phyloP scores from a whole-genome alignment of 1,139 yeast species.

The Hansenula lynferdii region DNA sequence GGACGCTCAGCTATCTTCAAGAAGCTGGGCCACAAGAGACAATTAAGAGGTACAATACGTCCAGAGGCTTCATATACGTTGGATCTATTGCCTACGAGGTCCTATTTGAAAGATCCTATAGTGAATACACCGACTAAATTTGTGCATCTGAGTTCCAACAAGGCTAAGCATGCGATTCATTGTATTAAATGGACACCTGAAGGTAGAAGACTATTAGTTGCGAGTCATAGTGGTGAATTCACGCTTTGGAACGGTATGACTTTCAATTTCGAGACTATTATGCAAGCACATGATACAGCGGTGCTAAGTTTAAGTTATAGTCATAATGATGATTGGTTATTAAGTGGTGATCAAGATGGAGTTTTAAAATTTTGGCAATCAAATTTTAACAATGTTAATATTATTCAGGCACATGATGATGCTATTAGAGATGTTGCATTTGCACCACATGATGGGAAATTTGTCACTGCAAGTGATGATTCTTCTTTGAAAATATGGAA shows the following conservation, averaged over 20 bases:
- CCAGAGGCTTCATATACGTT: constrained; percentile 77
- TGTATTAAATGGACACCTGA: constrained; percentile 97
- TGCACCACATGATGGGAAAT: constrained; percentile 86
- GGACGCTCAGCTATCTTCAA: constrained; percentile 67
- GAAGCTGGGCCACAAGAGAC: constrained; percentile 43
- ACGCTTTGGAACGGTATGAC: constrained; percentile 97
- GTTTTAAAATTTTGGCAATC: constrained; percentile 95
- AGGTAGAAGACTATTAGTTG: constrained; percentile 85
- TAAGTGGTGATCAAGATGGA: constrained; percentile 93
- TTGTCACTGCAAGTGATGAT: constrained; percentile 91
- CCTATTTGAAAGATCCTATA: constrained; percentile 38
- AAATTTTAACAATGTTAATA: constrained; percentile 92
- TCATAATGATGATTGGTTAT: constrained; percentile 90
- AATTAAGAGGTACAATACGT: constrained; percentile 54
- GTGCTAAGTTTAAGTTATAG: constrained; percentile 77
- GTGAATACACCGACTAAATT: constrained; percentile 73
- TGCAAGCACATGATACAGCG: constrained; percentile 97
- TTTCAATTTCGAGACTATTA: constrained; percentile 92
- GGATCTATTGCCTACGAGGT: constrained; percentile 68
- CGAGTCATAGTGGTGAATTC: constrained; percentile 92
- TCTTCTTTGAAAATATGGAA: constrained; percentile 89
- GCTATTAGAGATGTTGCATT: constrained; percentile 85
- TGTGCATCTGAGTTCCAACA: constrained; percentile 87
- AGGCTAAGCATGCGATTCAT: constrained; percentile 87
- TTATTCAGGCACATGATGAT: constrained; percentile 69